Evolutionary conservation across 2,329 filamentous ascomycete species (phyloP), one percentile per base, ranked within the genome.

Genomic region (Fusarium lateritium): DNA sequence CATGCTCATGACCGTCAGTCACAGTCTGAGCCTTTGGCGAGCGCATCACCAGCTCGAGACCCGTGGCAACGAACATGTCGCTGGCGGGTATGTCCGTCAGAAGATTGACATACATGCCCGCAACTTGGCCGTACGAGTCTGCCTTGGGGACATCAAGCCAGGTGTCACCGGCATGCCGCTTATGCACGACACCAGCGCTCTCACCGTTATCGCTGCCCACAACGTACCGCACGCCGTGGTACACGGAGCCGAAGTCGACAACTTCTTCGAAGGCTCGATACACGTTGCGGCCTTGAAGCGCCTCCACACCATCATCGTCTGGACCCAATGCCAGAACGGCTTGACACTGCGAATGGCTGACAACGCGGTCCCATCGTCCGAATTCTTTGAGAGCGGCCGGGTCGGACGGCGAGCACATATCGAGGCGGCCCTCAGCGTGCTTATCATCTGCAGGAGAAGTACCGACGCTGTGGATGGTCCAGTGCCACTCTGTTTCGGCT

Each of bases 21-120:
- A 49, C 33, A 28, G 21, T 19, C 24, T 24, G 24, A 6, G 24
- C 24, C 24, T 24, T 24, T 8, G 52, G 52, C 9, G 57, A 61
- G 6, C 52, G 31, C 52, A 62, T 62, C 15, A 8, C 45, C 17
- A 26, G 9, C 6, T 62, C 52, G 7, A 33, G 33, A 1, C 58
- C 52, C 4, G 15, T 56, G 17, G 52, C 46, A 24, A 62, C 33
- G 19, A 39, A 62, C 45, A 62, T 52, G 3, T 56, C 39, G 15
- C 19, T n/a, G 3, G 31, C 7, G 3, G 15, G 8, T 7, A 21
- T 19, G 39, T 62, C 58, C 2, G 52, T 45, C 58, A 56, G 46
- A 19, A 39, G 51, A 28, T 56, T 62, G 17, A 43, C 40, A 38
- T 33, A 62, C 7, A 62, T 44, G 21, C 58, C 58, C 1, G 13